These are phyloP conservation scores for Brassica napus DNA, from an alignment of 345 rosid species.

Conservation along the genomic window DNA sequence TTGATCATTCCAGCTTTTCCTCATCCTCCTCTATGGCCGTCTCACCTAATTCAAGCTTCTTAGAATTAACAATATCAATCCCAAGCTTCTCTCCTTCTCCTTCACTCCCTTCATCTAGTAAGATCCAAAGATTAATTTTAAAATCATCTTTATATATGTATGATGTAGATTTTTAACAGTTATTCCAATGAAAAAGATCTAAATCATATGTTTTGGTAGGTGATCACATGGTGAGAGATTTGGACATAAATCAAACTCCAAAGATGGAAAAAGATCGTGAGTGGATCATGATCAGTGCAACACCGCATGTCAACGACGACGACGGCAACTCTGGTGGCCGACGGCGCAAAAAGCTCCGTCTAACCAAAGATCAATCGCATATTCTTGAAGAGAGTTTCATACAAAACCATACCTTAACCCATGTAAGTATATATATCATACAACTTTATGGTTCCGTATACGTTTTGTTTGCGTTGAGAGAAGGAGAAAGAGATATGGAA, in stretches of 20 bases:
- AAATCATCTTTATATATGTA: constrained; percentile 10
- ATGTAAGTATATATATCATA: constrained; percentile 42
- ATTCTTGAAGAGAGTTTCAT: constrained; percentile 71
- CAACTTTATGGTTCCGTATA: not conserved
- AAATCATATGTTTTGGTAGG: constrained; percentile 27
- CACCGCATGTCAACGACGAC: constrained; percentile 20
- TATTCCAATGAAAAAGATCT: not conserved
- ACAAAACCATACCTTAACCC: constrained; percentile 62
- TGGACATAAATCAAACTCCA: constrained; percentile 40
- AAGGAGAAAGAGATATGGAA: not conserved
- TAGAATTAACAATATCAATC: constrained; percentile 80
- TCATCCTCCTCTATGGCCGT: constrained; percentile 34
- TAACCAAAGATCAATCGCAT: constrained; percentile 68
- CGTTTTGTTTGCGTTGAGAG: constrained; percentile 20
- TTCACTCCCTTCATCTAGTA: constrained; percentile 51
- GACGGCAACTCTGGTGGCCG: constrained; percentile 45
- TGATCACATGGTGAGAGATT: constrained; percentile 37
- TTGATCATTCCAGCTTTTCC: constrained; percentile 1
- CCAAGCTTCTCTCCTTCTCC: constrained; percentile 71
- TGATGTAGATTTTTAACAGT: not conserved
- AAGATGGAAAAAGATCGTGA: constrained; percentile 29
- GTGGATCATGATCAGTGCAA: constrained; percentile 38
- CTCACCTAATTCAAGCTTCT: constrained; percentile 39
- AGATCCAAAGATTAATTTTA: constrained; percentile 5
- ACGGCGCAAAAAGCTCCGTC: constrained; percentile 67